Percentiles rank a stretch among this genome's conserved stretches.
Conservation (phyloP, 2,329 filamentous ascomycete species). For the Ceratocystis papillata region DNA sequence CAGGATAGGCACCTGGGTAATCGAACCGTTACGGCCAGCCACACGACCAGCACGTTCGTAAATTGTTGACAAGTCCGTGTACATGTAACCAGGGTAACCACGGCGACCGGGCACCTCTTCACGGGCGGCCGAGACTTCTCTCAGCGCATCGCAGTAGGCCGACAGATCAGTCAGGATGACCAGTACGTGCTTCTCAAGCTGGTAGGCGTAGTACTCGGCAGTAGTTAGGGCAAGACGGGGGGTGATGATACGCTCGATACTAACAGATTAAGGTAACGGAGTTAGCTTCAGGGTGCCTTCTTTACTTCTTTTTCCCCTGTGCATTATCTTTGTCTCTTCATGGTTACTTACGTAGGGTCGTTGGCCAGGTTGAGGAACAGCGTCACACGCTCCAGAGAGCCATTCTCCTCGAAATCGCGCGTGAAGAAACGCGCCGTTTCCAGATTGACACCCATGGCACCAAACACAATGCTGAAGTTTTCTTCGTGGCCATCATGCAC, state of each 20-base stretch:
- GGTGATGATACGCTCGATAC: constrained; percentile 98
- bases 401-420: constrained; percentile 97
- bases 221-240: constrained; percentile 96
- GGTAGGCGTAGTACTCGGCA: constrained; percentile 99
- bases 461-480: constrained; percentile 99
- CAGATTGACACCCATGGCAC: constrained; percentile 99
- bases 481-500: constrained; percentile 95
- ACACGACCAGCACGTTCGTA: constrained; percentile 99
- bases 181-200: constrained; percentile 98
- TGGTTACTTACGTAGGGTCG: constrained; percentile 74
- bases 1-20: constrained; percentile 96
- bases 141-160: constrained; percentile 95
- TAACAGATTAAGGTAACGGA: constrained; percentile 31
- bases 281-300: neutral
- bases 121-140: constrained; percentile 93
- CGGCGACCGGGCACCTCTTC: constrained; percentile 98
- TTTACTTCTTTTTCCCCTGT: neutral
- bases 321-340: neutral
- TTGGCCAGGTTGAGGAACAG: constrained; percentile 99
- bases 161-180: constrained; percentile 98
- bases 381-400: constrained; percentile 91
- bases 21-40: constrained; percentile 89
- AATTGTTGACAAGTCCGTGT: constrained; percentile 99
- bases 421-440: constrained; percentile 98
- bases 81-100: constrained; percentile 99